Base-by-base conservation (phyloP, 2,329 filamentous ascomycete genomes). In the Didymella pinodella region DNA sequence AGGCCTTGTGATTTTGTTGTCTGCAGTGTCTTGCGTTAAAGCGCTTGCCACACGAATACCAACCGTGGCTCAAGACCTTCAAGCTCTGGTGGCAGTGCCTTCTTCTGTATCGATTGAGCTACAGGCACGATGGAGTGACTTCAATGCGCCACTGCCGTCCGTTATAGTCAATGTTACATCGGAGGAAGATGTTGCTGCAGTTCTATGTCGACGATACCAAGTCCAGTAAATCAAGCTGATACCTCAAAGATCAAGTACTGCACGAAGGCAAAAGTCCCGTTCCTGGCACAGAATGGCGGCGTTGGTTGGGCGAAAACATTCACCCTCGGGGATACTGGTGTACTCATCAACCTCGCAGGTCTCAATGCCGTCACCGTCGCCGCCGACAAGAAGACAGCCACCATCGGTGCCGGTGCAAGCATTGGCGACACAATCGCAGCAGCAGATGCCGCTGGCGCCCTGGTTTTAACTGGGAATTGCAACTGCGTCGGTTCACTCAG, bases 351-450 rank as follows among this genome's bases (percentile, higher is more conserved):
- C 47, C 62, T 75, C 28, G 61, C 63, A 29, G 57, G 58, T 7
- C 63, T 75, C 11, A 73, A 73, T 44, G 49, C 54, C 5, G 64
- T 74, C 43, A 66, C 61, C 11, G 52, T 75, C 52, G 66, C 57
- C 54, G 43, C 40, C 4, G 66, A 72, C 38, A 71, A 66, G 55
- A 72, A 65, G 28, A 47, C 62, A 45, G 65, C 65, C 10, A 71
- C 66, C 2, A 67, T 75, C 22, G 66, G 69, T 28, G 72, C 70
- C 4, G 78, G 67, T n/a, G 76, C 75, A 28, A 72, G 71, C 38
- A 72, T 72, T 64, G 75, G 81, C 0, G 70, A 69, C 2, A 66
- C 69, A 16, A 73, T 77, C n/a, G 71, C 76, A 2, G 79, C 68
- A 26, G 82, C 71, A 18, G 69, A 72, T 31, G 80, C 77, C 32